Evolutionary conservation across 176 grass and related monocot species (phyloP), one percentile per base, ranked within the genome.

Genomic region (Areca catechu): DNA sequence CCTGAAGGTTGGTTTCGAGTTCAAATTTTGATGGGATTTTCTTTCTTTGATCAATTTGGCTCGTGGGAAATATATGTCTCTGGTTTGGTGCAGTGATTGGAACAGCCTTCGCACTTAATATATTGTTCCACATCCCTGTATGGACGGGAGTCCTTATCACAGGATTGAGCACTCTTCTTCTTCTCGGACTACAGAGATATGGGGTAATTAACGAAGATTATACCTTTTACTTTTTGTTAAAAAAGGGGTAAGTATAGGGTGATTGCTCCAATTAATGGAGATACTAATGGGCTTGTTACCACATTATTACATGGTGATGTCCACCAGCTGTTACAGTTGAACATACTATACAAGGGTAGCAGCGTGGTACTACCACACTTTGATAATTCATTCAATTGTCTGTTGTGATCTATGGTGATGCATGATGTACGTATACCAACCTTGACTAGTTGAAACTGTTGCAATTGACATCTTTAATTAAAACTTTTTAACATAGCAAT

Each of bases 141-240:
- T 97, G 92, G 92, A 72, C 53, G 12, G 92, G 92, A 19, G 92
- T 97, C 56, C 92, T 97, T 15, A 97, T 97, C 61, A 90, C 92
- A 4, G 92, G 92, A 15, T 60, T 83, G 16, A 97, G 86, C 58
- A 91, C 92, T 23, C 86, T 97, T 0, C 61, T 97, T 4, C 83
- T 97, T 1, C 74, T 97, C 5, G 86, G 86, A 1, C 56, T 97
- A 4, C 92, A 97, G 55, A 87, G 19, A 82, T 97, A 88, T 27
- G 92, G 92, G 58, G 92, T 97, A 77, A 29, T 4, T 22, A 34
- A 9, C 7, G 0, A 34, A 34, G 7, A 34, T 1, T 34, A 34
- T 5, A 34, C 6, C 30, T 7, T 7, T 34, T 34, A 7, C 23
- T 5, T 47, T n/a, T 56, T 56, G 27, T 5, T 43, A n/a, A 12